A percentile compares a stretch with the other conserved stretches of the same genome.
Conservation (phyloP, 2,329 filamentous ascomycete genomes). For the Didymella exigua region DNA sequence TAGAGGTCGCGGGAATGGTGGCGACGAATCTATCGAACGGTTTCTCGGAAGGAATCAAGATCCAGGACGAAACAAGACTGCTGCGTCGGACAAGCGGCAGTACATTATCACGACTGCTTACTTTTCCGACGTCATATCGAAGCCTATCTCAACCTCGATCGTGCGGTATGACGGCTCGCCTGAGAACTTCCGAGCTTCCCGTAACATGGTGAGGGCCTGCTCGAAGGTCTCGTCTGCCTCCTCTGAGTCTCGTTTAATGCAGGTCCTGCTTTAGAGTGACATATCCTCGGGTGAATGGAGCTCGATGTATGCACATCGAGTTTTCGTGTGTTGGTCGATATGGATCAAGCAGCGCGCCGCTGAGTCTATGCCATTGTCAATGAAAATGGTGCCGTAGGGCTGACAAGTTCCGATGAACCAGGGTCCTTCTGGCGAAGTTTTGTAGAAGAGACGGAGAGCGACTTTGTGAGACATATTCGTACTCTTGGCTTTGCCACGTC, state of each 20-base stretch:
- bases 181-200: conserved; percentile 11
- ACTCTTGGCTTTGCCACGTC: background rate
- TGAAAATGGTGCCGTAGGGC: conserved; percentile 1
- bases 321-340: conserved; percentile 6
- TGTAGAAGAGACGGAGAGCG: conserved; percentile 15
- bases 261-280: conserved; percentile 7
- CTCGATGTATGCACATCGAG: conserved; percentile 16
- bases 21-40: too few relatives aligned
- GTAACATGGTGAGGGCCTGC: conserved; percentile 10
- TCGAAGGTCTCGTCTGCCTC: conserved; percentile 4
- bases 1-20: background rate
- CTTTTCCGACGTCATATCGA: background rate
- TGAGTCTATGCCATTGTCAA: background rate
- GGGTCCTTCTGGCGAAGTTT: background rate
- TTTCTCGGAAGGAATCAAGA: too few relatives aligned
- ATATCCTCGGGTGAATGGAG: conserved; percentile 25
- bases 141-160: conserved; percentile 16
- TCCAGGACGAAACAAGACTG: too few relatives aligned
- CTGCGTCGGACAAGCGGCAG: background rate
- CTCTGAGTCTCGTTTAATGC: conserved; percentile 6
- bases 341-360: conserved; percentile 16
- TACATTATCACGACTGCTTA: background rate
- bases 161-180: conserved; percentile 12
- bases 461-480: background rate
- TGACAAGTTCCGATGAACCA: background rate